Evolutionary conservation across 306 rosid species (phyloP).

Genomic region (Delonix regia): DNA sequence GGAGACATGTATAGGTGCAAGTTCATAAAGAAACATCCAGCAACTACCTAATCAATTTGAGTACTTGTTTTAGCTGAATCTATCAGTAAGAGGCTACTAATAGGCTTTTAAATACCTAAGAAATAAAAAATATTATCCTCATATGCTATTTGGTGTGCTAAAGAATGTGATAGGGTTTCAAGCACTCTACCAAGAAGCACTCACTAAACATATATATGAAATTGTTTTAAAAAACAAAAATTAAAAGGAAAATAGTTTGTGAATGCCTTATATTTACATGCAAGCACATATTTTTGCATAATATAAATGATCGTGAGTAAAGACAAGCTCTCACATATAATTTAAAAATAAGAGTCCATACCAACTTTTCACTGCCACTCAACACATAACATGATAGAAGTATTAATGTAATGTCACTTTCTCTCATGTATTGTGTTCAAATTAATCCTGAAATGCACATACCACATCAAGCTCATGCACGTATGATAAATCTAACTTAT

Average conservation of each 20-base stretch:
- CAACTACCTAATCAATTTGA: not conserved
- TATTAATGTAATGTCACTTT: not conserved
- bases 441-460: not conserved
- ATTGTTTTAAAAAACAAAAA: not conserved
- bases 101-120: conserved; percentile 11
- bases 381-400: not conserved
- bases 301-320: not conserved
- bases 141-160: not conserved
- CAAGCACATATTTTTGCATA: conserved; percentile 16
- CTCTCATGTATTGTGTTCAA: not conserved
- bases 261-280: conserved; percentile 1
- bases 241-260: not conserved
- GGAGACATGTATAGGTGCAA: not conserved
- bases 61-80: not conserved
- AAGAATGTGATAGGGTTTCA: not conserved
- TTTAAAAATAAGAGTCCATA: not conserved
- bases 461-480: not conserved
- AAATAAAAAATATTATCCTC: not conserved
- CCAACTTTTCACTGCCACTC: not conserved
- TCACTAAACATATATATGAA: not conserved
- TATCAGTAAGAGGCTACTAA: not conserved
- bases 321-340: conserved; percentile 8
- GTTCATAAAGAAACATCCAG: not conserved
- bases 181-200: not conserved
- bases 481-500: conserved; percentile 2